These are phyloP conservation scores for Pisolithus tinctorius DNA, from an alignment of 768 basidiomycete species.

Conservation along the genomic window DNA sequence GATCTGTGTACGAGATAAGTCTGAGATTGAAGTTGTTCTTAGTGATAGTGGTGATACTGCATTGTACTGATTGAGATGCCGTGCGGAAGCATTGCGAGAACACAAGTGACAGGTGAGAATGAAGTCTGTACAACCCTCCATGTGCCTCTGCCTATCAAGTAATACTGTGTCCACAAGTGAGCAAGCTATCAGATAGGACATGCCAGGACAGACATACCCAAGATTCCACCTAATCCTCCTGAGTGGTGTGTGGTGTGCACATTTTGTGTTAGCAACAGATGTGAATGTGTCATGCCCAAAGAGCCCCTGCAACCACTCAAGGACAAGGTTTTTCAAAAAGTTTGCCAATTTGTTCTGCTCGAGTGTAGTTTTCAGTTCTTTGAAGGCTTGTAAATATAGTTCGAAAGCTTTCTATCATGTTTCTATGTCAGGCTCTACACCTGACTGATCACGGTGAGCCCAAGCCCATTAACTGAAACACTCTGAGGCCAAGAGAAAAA, in stretches of 20 bases:
- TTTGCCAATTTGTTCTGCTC: slow-evolving; percentile 54
- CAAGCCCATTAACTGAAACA: background rate
- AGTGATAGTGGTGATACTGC: slow-evolving; percentile 72
- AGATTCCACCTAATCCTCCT: slow-evolving; percentile 25
- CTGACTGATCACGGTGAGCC: slow-evolving; percentile 21
- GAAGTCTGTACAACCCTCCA: slow-evolving; percentile 79
- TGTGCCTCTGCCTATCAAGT: slow-evolving; percentile 64
- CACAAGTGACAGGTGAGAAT: slow-evolving; percentile 87
- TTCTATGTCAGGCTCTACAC: slow-evolving; percentile 50
- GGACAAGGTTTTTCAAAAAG: slow-evolving; percentile 44
- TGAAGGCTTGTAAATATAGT: slow-evolving; percentile 59
- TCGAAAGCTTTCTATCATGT: slow-evolving; percentile 63
- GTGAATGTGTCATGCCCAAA: slow-evolving; percentile 71
- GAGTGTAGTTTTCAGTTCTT: slow-evolving; percentile 39
- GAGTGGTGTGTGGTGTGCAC: too few relatives aligned
- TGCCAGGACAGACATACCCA: slow-evolving; percentile 48
- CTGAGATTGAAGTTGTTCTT: slow-evolving; percentile 54
- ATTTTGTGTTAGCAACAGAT: too few relatives aligned
- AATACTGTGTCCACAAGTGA: background rate
- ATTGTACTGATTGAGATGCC: slow-evolving; percentile 64
- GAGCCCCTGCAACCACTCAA: slow-evolving; percentile 48
- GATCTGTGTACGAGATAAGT: slow-evolving; percentile 72
- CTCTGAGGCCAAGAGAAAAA: background rate
- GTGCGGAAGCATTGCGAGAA: slow-evolving; percentile 69
- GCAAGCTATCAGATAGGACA: slow-evolving; percentile 2